phyloP scores from a whole-genome alignment of 192 early-diverging fungal genomes.

The Umbelopsis vinacea region DNA sequence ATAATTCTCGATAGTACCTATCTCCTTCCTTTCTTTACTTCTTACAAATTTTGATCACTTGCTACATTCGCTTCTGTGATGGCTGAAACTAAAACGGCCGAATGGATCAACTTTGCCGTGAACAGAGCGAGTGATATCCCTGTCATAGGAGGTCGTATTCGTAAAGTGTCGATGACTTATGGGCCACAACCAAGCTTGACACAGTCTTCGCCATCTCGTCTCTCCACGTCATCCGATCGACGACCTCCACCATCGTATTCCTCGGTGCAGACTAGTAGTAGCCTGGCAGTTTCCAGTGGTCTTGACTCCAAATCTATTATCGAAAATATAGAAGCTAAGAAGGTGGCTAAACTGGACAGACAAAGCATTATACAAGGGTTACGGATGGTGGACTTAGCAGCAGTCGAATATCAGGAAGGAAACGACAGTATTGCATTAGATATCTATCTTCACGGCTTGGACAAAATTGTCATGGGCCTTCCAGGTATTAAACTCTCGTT shows the following conservation, averaged over 20 bases:
- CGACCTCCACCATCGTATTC: slow-evolving; percentile 18
- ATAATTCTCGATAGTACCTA: neutral
- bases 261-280: neutral
- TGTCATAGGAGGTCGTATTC: slow-evolving; percentile 10
- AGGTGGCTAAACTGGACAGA: slow-evolving; percentile 25
- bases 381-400: slow-evolving; percentile 40
- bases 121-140: slow-evolving; percentile 16
- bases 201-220: slow-evolving; percentile 18
- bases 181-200: neutral
- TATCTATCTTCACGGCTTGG: slow-evolving; percentile 42
- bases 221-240: neutral
- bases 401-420: slow-evolving; percentile 42
- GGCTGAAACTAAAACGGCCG: slow-evolving; percentile 12
- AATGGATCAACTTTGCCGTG: slow-evolving; percentile 14
- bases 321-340: neutral
- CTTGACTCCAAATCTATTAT: slow-evolving; percentile 10
- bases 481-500: slow-evolving; percentile 32
- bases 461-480: slow-evolving; percentile 44
- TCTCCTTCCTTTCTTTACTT: neutral
- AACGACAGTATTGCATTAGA: slow-evolving; percentile 39
- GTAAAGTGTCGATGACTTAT: slow-evolving; percentile 18
- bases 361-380: slow-evolving; percentile 41
- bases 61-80: neutral
- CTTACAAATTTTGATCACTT: neutral
- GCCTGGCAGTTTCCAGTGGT: neutral